Evolutionary conservation across 352 stramenopile species (phyloP), one percentile per base, ranked within the genome.

Genomic region (Pythium dissimile): DNA sequence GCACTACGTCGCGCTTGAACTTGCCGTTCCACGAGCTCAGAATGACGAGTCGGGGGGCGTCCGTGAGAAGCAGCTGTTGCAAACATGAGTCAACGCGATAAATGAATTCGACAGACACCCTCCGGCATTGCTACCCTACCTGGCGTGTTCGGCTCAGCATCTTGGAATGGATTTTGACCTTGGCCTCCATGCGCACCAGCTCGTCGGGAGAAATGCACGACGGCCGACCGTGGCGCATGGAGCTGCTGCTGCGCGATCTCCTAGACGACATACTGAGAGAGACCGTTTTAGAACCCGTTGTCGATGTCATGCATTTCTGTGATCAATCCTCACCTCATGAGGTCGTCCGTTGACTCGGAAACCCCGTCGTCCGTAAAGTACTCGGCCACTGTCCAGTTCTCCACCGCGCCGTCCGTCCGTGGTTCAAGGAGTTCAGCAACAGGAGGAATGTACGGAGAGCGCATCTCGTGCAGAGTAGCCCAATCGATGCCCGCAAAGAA

Each of bases 401-500:
- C 83, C 2, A 77, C 71, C 1, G 78, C 78, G 12, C 83, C 83
- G 62, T 92, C 83, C 3, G 45, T 53, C 24, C 51, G 54, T 23
- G 82, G 79, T 26, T 92, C 82, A 0, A 77, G 62, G 23, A 92
- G 67, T 13, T 80, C 70, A 26, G 89, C 62, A 4, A 62, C 51
- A 16, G 79, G 75, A 42, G 84, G 84, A 23, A 41, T 72, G 50
- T 84, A 92, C 16, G 84, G 86, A 2, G 84, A 67, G 31, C 61
- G 67, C 45, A 82, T 72, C 37, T 83, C 55, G 32, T 68, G 50
- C 28, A 92, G 69, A 8, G 69, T 65, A 20, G 81, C 73, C 86
- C 86, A 95, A 32, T 94, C 63, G 37, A 94, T 65, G 15, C 79
- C 84, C 43, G 84, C 67, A 60, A 95, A 95, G 54, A 94, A 95